Conservation (phyloP, 1,284 basidiomycete genomes). For the Pseudozyma hubeiensis region DNA sequence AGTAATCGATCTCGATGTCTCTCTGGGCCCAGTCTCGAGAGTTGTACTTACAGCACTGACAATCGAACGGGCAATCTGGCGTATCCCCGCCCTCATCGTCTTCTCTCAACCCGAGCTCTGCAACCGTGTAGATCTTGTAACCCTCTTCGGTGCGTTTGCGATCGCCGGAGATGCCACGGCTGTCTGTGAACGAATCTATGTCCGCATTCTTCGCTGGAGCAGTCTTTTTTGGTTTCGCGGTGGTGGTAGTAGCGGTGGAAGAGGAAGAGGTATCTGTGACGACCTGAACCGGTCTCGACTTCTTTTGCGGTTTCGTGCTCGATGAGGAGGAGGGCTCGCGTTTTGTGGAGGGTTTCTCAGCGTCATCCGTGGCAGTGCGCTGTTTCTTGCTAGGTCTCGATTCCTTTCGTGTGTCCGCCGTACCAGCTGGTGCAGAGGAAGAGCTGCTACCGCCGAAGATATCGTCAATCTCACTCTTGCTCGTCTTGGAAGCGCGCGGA, state of each 20-base stretch:
- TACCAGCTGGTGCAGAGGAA: neutral
- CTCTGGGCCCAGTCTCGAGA: neutral
- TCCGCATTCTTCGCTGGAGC: neutral
- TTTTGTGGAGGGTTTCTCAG: too few relatives aligned
- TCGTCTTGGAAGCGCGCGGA: too few relatives aligned
- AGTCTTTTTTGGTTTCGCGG: neutral
- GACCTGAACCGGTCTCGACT: slow-evolving; percentile 9
- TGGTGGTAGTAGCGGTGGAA: neutral
- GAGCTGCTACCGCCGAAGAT: slow-evolving; percentile 15
- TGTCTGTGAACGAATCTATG: slow-evolving; percentile 14
- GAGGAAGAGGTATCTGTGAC: slow-evolving; percentile 18
- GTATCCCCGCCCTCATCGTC: slow-evolving; percentile 27
- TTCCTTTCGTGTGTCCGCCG: too few relatives aligned
- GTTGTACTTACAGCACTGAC: slow-evolving; percentile 30
- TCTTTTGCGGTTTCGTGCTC: neutral
- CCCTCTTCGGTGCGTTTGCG: slow-evolving; percentile 37
- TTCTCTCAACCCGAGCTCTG: slow-evolving; percentile 18
- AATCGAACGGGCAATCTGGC: slow-evolving; percentile 38
- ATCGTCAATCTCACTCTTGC: slow-evolving; percentile 24
- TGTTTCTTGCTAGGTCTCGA: neutral
- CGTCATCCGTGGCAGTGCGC: neutral
- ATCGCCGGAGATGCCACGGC: slow-evolving; percentile 1
- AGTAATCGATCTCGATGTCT: neutral
- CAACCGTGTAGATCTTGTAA: slow-evolving; percentile 24
- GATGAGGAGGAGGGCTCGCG: too few relatives aligned